These are phyloP conservation scores for Nelumbo lutea DNA, from an alignment of 164 flowering plant genomes.

Conservation along the genomic window DNA sequence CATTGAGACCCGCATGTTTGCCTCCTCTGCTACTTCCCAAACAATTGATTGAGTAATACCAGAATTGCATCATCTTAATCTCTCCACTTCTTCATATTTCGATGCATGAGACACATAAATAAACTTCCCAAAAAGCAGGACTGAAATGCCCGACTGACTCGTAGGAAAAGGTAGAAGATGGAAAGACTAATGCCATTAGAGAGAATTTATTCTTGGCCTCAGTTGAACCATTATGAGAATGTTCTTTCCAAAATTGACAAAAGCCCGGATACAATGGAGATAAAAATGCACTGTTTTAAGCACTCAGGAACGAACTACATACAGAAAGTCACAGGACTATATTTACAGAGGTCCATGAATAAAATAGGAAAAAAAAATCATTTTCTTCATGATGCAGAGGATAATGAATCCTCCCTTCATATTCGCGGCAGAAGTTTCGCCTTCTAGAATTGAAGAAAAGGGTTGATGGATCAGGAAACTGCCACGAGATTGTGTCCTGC, in stretches of 20 bases:
- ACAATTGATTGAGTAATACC: too few species aligned
- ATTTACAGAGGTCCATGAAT: slow-evolving; percentile 10
- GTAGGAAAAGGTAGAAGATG: too few species aligned
- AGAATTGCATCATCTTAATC: too few species aligned
- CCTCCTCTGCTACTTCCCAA: too few species aligned
- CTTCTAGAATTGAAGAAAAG: slow-evolving; percentile 2
- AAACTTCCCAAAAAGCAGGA: too few species aligned
- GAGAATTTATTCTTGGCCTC: slow-evolving; percentile 5
- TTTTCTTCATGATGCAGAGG: background rate
- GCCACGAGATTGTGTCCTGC: slow-evolving; percentile 25
- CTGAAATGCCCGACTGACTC: too few species aligned
- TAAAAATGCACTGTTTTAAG: background rate
- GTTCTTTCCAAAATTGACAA: background rate
- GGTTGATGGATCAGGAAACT: slow-evolving; percentile 37
- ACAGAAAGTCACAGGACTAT: background rate
- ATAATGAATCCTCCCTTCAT: background rate
- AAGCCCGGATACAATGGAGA: background rate
- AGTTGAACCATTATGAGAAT: slow-evolving; percentile 4
- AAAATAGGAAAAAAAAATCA: background rate
- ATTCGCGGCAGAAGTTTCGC: background rate
- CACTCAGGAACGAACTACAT: background rate
- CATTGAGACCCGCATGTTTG: too few species aligned
- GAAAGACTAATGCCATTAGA: too few species aligned
- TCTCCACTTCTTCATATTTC: too few species aligned
- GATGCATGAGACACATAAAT: too few species aligned